Evolutionary conservation across 345 rosid species (phyloP).

Genomic region (Ceriops zippeliana): DNA sequence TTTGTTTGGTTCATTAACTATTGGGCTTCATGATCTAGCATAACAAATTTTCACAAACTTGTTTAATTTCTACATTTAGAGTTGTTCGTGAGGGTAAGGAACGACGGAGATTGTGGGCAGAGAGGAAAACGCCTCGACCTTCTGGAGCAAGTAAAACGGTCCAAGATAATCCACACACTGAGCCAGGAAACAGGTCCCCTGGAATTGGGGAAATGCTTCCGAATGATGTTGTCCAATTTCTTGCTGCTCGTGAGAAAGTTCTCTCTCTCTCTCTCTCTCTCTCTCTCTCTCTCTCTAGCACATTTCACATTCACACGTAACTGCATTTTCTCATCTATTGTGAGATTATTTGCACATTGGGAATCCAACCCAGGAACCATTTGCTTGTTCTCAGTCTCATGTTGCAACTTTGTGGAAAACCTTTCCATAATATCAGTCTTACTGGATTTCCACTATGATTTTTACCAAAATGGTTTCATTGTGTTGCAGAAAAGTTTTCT

Average conservation of each 20-base stretch:
- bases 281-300: neutral
- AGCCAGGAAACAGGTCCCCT: slow-evolving; percentile 35
- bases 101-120: slow-evolving; percentile 59
- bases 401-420: too few relatives aligned
- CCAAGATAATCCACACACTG: slow-evolving; percentile 38
- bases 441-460: neutral
- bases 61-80: slow-evolving; percentile 25
- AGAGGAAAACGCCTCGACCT: slow-evolving; percentile 46
- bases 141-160: slow-evolving; percentile 28
- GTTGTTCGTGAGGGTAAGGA: slow-evolving; percentile 70
- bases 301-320: neutral
- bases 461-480: slow-evolving; percentile 5
- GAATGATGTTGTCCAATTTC: slow-evolving; percentile 60
- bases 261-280: neutral
- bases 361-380: too few relatives aligned
- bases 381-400: too few relatives aligned
- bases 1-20: neutral
- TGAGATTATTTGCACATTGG: too few relatives aligned
- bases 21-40: too few relatives aligned
- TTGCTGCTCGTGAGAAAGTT: slow-evolving; percentile 85
- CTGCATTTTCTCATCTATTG: neutral
- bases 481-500: slow-evolving; percentile 52
- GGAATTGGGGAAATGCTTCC: slow-evolving; percentile 71
- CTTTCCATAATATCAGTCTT: too few relatives aligned
- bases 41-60: neutral